Base-by-base conservation (phyloP, 345 rosid genomes). In the Xanthoceras sorbifolium region DNA sequence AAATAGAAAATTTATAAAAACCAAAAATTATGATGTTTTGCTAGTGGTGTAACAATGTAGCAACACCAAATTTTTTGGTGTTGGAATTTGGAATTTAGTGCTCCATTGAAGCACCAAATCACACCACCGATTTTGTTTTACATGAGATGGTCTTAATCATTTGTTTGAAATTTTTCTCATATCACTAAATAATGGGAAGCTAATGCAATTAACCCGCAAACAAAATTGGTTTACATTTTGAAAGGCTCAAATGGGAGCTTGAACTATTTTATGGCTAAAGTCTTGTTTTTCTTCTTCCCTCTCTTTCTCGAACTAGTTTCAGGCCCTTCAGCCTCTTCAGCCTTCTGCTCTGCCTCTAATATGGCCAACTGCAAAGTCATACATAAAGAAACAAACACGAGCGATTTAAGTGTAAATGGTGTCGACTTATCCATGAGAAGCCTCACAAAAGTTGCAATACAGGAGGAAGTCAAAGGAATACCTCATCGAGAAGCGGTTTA, bases 401-500 rank as follows among this genome's bases (percentile, higher is more conserved):
- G 32, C 0, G 7, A 66, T 76, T 28, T 29, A 38, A 1, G 28
- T 6, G 9, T 46, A 22, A 59, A 38, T 6, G 1, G 20, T 36
- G 17, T 10, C 0, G 11, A 20, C 32, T 6, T 15, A 69, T 48
- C 44, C 18, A 22, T 12, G 38, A 54, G 71, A 25, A 42, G 52
- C 20, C 63, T 36, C 10, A 20, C 0, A 38, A 42, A 25, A 46
- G 42, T 15, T 3, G 9, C 20, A 50, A 71, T 72, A n/a, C 29
- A 70, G 48, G 66, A 70, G 48, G 66, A 28, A 20, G 64, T 42
- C 44, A 74, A 72, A 71, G 22, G 67, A 44, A 80, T 66, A 95
- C 98, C 97, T 95, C 99, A 59, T 95, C 98, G 11, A 95, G 92
- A 85, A 95, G 81, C 36, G 98, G 98, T 83, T 95, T 91, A 57